Evolutionary conservation across 345 rosid genomes (phyloP).

Genomic region (Sonneratia alba): DNA sequence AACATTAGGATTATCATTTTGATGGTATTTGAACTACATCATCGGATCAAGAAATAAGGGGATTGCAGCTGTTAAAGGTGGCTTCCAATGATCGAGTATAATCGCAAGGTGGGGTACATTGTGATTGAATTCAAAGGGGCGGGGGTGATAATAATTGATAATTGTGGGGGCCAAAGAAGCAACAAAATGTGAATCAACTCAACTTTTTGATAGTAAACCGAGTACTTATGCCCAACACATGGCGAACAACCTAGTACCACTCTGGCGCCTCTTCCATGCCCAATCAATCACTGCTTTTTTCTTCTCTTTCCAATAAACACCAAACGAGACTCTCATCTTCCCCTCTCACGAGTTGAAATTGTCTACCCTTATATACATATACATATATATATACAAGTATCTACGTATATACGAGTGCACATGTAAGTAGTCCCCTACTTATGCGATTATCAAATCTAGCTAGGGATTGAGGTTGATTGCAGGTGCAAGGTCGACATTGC

Average conservation of each 20-base stretch:
- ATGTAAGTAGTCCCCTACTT: too few species aligned
- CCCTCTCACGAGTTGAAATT: neutral
- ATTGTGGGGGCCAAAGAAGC: neutral
- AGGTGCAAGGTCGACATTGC: neutral
- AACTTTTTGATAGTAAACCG: conserved; percentile 1
- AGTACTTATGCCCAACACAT: conserved; percentile 18
- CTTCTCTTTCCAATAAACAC: conserved; percentile 2
- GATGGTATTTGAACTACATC: too few species aligned
- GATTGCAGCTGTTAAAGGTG: neutral
- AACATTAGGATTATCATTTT: too few species aligned
- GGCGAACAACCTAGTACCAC: conserved; percentile 57
- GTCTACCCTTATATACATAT: neutral
- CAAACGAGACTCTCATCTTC: neutral
- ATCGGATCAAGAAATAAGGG: too few species aligned
- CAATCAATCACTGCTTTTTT: neutral
- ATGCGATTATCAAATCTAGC: neutral
- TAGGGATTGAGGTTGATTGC: neutral
- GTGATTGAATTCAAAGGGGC: neutral
- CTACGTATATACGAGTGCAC: too few species aligned
- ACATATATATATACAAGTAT: neutral
- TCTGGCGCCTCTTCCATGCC: conserved; percentile 11
- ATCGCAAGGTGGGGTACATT: neutral
- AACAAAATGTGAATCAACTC: neutral
- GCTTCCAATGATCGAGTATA: neutral
- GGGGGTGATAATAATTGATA: neutral